Evolutionary conservation across 768 basidiomycete species (phyloP), one percentile per base, ranked within the genome.

Genomic region (Lactarius pseudohatsudake): DNA sequence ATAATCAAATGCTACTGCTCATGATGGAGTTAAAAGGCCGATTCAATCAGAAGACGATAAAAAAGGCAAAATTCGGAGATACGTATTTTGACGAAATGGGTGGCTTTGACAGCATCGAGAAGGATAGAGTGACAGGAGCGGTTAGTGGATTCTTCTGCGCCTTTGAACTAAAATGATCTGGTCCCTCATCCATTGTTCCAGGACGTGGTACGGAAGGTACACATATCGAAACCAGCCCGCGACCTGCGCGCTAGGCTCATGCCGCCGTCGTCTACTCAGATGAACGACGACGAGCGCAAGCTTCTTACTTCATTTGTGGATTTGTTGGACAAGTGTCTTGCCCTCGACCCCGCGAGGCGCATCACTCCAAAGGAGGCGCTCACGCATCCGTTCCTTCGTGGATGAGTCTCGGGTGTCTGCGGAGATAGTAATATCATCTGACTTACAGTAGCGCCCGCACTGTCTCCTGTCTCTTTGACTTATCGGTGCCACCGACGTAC

Each of bases 21-120:
- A 97, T 98, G 91, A 98, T 98, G 95, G 96, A 98, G 76, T 82
- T 97, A 65, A 96, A 93, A 76, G 96, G 97, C 41, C 84, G 94
- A 58, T 92, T 98, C 79, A 96, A 94, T 74, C 82, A 86, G 69
- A 94, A 94, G 78, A 87, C 94, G 87, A 90, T 98, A 76, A 97
- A 96, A 79, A 94, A 90, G 74, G 92, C 92, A 0, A 89, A 90
- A 74, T 98, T 98, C 77, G 93, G 92, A 1, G 89, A 93, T 59
- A 78, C 90, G 72, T 96, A 95, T 73, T 99, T 98, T 70, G 96
- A 98, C 72, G 95, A 97, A 59, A 87, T 91, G 81, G 88, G 91
- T 58, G 90, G 85, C 34, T 98, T 98, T 72, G 81, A 86, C 72
- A 91, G 86, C 69, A 82, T 94, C 5, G 95, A 96, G 76, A 87